These are phyloP conservation scores for Populus simonii DNA, from an alignment of 345 rosid genomes.

Conservation along the genomic window DNA sequence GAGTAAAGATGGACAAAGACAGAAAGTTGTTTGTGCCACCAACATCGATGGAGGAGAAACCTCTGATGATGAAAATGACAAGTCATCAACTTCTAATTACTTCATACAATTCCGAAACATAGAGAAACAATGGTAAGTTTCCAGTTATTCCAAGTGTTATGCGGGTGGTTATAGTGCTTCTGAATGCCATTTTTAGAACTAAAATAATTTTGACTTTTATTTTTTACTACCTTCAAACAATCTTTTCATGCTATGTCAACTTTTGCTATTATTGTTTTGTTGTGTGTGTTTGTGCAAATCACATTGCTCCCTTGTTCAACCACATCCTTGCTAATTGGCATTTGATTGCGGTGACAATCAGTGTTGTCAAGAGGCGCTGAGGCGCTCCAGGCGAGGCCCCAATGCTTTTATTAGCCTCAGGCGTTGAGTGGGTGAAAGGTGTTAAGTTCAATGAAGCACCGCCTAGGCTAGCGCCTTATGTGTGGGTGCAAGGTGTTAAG, in stretches of 20 bases:
- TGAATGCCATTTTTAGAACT: background rate
- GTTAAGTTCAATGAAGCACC: too few species aligned
- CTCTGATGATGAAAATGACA: constrained; percentile 20
- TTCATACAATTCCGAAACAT: constrained; percentile 7
- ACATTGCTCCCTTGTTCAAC: background rate
- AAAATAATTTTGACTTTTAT: background rate
- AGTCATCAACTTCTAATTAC: constrained; percentile 7
- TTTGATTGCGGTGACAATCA: background rate
- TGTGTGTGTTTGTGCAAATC: background rate
- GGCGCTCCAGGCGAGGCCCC: too few species aligned
- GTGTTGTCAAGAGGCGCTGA: too few species aligned
- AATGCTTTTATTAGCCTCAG: too few species aligned
- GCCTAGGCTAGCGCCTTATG: too few species aligned
- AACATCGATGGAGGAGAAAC: background rate
- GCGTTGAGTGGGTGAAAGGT: too few species aligned
- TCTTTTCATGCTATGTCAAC: background rate
- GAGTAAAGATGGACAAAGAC: constrained; percentile 12
- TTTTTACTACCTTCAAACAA: background rate
- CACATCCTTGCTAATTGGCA: background rate
- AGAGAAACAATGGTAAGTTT: constrained; percentile 25
- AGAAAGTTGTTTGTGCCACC: constrained; percentile 18
- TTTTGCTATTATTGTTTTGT: background rate
- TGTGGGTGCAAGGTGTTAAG: too few species aligned
- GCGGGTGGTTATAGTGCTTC: background rate
- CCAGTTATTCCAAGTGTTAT: background rate